A percentile compares a stretch with the other conserved stretches of the same genome.
Evolutionary conservation across 2,329 filamentous ascomycete species (phyloP).

Genomic region (Albifimbria verrucaria): DNA sequence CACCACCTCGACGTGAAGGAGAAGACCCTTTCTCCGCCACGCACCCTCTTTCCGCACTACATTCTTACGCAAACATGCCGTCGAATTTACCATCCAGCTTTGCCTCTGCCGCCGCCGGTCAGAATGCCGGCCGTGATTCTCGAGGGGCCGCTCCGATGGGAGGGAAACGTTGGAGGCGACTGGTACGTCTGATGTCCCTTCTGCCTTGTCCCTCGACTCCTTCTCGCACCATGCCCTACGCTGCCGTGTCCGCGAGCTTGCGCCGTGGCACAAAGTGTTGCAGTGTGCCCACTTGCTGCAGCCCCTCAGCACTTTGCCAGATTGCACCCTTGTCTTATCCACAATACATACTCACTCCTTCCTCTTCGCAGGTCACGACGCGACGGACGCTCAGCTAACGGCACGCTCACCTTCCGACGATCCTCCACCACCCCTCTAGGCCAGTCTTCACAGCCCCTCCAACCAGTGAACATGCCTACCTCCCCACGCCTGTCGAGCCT

Average conservation of each 20-base stretch:
- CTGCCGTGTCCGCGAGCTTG: too few species aligned
- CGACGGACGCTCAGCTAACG: constrained; percentile 56
- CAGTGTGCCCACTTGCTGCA: too few species aligned
- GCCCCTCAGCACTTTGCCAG: not conserved
- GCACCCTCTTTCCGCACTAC: constrained; percentile 1
- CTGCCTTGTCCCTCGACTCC: not conserved
- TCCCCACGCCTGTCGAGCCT: constrained; percentile 33
- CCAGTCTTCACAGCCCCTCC: constrained; percentile 35
- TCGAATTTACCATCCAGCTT: constrained; percentile 79
- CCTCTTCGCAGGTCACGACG: constrained; percentile 50
- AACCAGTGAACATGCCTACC: constrained; percentile 35
- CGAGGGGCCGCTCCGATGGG: constrained; percentile 57
- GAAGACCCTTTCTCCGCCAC: not conserved
- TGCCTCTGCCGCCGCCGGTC: constrained; percentile 77
- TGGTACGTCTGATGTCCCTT: constrained; percentile 56
- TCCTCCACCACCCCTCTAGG: constrained; percentile 55
- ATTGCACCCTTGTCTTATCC: not conserved
- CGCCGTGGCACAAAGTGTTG: too few species aligned
- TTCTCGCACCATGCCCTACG: constrained; percentile 11
- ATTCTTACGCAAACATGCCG: constrained; percentile 50
- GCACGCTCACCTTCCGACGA: constrained; percentile 62
- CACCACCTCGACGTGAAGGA: constrained; percentile 6
- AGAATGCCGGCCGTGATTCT: constrained; percentile 59
- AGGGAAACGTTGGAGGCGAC: constrained; percentile 61
- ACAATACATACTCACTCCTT: constrained; percentile 9